Evolutionary conservation across 805 yeast species (phyloP).

Genomic region (Yarrowia sp.): DNA sequence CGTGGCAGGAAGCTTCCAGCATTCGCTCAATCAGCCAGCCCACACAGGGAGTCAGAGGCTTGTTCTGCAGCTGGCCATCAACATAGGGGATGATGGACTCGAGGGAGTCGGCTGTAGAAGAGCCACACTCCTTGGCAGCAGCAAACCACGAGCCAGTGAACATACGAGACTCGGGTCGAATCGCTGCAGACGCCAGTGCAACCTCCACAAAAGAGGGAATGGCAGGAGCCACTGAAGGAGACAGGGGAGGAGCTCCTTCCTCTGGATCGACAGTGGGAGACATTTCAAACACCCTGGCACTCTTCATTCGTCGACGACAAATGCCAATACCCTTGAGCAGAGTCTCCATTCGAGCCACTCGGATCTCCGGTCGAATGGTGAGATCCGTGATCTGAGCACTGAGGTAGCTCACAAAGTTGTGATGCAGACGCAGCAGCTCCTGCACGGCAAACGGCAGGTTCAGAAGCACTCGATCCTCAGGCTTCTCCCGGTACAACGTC

Average conservation of each 20-base stretch:
- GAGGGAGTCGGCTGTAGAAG: conserved; percentile 21
- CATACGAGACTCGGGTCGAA: conserved; percentile 75
- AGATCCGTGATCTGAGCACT: conserved; percentile 63
- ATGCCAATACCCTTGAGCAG: conserved; percentile 64
- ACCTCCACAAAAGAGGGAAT: conserved; percentile 86
- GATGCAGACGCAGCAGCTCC: conserved; percentile 63
- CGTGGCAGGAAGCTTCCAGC: conserved; percentile 68
- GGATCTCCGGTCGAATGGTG: conserved; percentile 52
- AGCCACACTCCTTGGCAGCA: conserved; percentile 45
- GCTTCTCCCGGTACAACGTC: conserved; percentile 48
- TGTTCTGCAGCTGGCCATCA: conserved; percentile 30
- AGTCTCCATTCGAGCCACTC: conserved; percentile 68
- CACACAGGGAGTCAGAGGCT: conserved; percentile 69
- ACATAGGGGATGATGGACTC: conserved; percentile 37
- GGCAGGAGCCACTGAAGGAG: conserved; percentile 30
- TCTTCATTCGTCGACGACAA: conserved; percentile 64
- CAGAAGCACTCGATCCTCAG: conserved; percentile 45
- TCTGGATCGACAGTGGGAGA: conserved; percentile 22
- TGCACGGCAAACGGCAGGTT: conserved; percentile 69
- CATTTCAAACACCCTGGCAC: conserved; percentile 45
- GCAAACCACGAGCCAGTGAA: conserved; percentile 68
- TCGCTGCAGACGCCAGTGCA: conserved; percentile 67
- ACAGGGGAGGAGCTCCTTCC: conserved; percentile 24
- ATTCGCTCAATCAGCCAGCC: conserved; percentile 89
- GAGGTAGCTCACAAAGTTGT: conserved; percentile 62